Base-by-base conservation (phyloP, 2,329 filamentous ascomycete genomes). In the Botryotinia globosa region DNA sequence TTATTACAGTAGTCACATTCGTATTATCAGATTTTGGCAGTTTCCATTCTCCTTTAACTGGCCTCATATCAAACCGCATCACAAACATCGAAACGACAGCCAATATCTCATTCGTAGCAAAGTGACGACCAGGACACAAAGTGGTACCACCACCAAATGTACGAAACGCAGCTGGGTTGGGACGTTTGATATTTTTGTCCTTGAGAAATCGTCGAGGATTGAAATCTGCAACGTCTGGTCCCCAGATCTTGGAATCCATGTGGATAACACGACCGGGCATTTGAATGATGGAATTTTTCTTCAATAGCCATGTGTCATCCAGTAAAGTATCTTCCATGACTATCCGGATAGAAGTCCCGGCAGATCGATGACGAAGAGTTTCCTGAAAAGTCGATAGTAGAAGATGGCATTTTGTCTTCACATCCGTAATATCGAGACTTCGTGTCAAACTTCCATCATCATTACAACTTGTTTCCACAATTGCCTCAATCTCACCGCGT, bases 311-410 rank as follows among this genome's bases (percentile, higher is more conserved):
- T 51, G 77, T 72, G 10, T 78, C 73, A 20, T 79, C 76, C 0
- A 84, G 75, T 1, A 79, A 67, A 1, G 78, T 80, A 65, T 84
- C 82, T 45, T 82, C 74, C 66, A 80, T 78, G 4, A 83, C 82
- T 61, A 80, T 73, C 25, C 83, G 80, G 62, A 79, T 48, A 3
- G 82, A 83, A 51, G 81, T 80, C 5, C 82, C 82, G 42, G 82
- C 82, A 37, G 80, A 81, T 62, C 80, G 78, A 65, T 79, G 78
- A 5, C 84, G 82, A 7, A 67, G 64, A 2, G 80, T 80, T 74
- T 85, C 84, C 66, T 85, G 81, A 58, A 83, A 81, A 4, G 81
- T 80, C 10, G 83, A 84, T 4, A 81, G 73, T 6, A 86, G 74
- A 0, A 83, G 78, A 3, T 82, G 81, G 73, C 83, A 85, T 3